phyloP scores from a whole-genome alignment of 495 filamentous ascomycete genomes.

The Penicillium nucicola region DNA sequence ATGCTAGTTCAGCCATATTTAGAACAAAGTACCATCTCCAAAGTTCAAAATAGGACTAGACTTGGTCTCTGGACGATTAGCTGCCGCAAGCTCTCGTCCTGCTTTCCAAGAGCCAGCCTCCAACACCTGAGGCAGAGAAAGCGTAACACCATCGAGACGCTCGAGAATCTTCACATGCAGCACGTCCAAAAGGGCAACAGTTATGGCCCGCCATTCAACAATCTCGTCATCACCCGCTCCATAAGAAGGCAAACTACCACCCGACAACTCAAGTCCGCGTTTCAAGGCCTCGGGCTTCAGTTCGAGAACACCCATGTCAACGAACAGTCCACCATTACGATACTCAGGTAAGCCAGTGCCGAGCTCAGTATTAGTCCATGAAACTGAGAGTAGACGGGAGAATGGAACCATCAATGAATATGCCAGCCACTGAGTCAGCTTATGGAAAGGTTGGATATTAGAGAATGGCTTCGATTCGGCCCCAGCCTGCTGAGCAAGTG shows the following conservation, averaged over 20 bases:
- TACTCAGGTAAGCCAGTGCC: conserved; percentile 87
- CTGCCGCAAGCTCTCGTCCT: conserved; percentile 40
- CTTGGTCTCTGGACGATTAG: conserved; percentile 35
- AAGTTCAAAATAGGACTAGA: conserved; percentile 45
- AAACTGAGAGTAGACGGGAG: conserved; percentile 68
- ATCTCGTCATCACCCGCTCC: conserved; percentile 78
- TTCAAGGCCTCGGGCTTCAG: conserved; percentile 65
- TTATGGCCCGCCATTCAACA: conserved; percentile 83
- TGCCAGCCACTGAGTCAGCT: conserved; percentile 84
- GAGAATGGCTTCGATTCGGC: conserved; percentile 8
- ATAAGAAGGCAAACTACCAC: conserved; percentile 72
- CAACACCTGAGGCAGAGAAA: conserved; percentile 74
- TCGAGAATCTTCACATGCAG: conserved; percentile 62
- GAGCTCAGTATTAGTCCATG: conserved; percentile 73
- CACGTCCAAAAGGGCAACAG: conserved; percentile 79
- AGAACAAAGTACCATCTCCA: conserved; percentile 45
- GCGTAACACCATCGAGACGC: conserved; percentile 50
- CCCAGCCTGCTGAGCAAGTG: conserved; percentile 13
- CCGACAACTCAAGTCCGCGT: conserved; percentile 41
- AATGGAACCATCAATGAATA: conserved; percentile 91
- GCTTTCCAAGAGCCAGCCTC: conserved; percentile 82
- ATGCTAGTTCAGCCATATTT: background rate
- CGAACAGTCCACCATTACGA: conserved; percentile 79
- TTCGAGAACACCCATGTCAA: conserved; percentile 76
- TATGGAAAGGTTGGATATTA: conserved; percentile 65